Percentiles rank a stretch among this genome's conserved stretches.
Conservation (phyloP, 2,329 filamentous ascomycete genomes). For the Nothopassalora personata region DNA sequence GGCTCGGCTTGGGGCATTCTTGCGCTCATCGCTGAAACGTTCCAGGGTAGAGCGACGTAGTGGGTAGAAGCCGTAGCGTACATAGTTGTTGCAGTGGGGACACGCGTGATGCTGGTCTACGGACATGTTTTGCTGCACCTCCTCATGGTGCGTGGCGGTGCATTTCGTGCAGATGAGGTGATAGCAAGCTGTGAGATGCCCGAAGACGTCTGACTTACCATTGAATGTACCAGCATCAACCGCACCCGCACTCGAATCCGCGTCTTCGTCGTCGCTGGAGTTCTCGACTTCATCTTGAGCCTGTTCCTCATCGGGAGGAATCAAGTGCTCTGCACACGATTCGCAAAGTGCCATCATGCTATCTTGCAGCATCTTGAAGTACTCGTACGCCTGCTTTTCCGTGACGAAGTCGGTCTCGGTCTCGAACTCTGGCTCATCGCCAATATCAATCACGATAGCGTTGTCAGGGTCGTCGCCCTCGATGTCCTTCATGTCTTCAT, state of each 20-base stretch:
- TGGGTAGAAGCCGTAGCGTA: constrained; percentile 60
- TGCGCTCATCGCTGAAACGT: constrained; percentile 49
- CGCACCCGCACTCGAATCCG: constrained; percentile 35
- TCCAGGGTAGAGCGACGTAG: constrained; percentile 56
- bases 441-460: constrained; percentile 81
- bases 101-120: constrained; percentile 54
- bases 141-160: constrained; percentile 54
- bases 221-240: constrained; percentile 46
- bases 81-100: constrained; percentile 60
- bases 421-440: constrained; percentile 58
- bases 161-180: constrained; percentile 78
- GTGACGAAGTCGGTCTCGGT: constrained; percentile 55
- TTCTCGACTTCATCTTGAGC: constrained; percentile 50
- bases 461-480: constrained; percentile 66
- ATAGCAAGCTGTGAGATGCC: constrained; percentile 79
- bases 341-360: constrained; percentile 71
- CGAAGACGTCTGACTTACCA: constrained; percentile 51
- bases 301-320: constrained; percentile 35
- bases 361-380: constrained; percentile 77
- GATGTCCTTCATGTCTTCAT: constrained; percentile 73
- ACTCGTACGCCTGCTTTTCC: constrained; percentile 73
- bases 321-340: constrained; percentile 52
- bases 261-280: constrained; percentile 38
- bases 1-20: constrained; percentile 34
- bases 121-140: constrained; percentile 23